Evolutionary conservation across 1,284 basidiomycete genomes (phyloP).

Genomic region (Neonothopanus nambi): DNA sequence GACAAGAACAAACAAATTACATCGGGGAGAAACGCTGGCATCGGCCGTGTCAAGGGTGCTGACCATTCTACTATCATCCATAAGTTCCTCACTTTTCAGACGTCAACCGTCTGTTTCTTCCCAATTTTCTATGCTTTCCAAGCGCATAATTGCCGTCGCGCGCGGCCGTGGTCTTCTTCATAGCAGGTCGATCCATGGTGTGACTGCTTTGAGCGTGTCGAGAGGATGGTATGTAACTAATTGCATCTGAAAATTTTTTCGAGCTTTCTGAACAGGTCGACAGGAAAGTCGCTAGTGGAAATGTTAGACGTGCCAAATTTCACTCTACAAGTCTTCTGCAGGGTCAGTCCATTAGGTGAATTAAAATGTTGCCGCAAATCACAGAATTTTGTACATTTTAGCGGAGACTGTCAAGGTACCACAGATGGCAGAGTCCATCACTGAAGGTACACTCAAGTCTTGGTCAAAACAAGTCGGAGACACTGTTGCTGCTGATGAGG

Average conservation of each 20-base stretch:
- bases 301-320: conserved; percentile 58
- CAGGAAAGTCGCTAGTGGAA: conserved; percentile 48
- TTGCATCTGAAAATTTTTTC: conserved; percentile 6
- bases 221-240: conserved; percentile 50
- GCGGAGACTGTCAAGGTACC: conserved; percentile 95
- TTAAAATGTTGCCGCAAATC: conserved; percentile 7
- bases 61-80: background rate
- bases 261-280: background rate
- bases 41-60: too few species aligned
- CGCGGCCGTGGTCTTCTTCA: conserved; percentile 55
- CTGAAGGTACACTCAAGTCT: conserved; percentile 94
- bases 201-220: conserved; percentile 38
- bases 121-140: conserved; percentile 63
- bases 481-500: conserved; percentile 89
- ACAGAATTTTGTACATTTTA: conserved; percentile 26
- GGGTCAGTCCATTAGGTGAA: conserved; percentile 43
- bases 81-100: background rate
- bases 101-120: conserved; percentile 12
- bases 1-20: conserved; percentile 3
- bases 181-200: conserved; percentile 37
- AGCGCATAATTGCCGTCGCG: conserved; percentile 66
- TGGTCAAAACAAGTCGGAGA: conserved; percentile 97
- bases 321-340: conserved; percentile 68
- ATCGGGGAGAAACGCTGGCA: conserved; percentile 1
- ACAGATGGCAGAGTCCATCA: conserved; percentile 98